These are phyloP conservation scores for Quercus phellos DNA, from an alignment of 331 rosid genomes.

Conservation along the genomic window DNA sequence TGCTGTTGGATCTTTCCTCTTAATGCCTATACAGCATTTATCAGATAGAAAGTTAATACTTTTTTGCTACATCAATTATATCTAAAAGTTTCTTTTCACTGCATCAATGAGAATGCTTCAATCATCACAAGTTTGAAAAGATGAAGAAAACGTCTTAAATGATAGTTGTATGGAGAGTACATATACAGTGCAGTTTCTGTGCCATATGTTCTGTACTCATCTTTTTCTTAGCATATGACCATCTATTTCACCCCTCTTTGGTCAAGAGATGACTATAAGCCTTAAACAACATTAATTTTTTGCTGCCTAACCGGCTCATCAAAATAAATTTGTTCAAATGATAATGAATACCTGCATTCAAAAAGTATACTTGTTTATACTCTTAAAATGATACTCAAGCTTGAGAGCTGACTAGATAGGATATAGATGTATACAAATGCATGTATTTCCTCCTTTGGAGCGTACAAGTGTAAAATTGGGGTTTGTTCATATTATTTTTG, in stretches of 20 bases:
- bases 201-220: background rate
- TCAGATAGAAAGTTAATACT: background rate
- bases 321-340: background rate
- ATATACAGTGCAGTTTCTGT: background rate
- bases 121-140: no score
- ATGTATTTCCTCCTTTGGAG: background rate
- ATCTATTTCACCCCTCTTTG: background rate
- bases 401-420: background rate
- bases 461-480: background rate
- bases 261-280: background rate
- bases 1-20: background rate
- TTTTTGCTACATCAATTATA: background rate
- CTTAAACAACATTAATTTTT: background rate
- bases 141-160: no score
- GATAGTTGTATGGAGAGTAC: background rate
- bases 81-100: background rate
- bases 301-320: background rate
- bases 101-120: background rate
- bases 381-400: background rate
- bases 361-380: background rate
- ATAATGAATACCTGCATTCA: background rate
- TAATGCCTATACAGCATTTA: background rate
- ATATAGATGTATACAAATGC: background rate
- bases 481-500: background rate
- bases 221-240: background rate